Base-by-base conservation (phyloP, 352 stramenopile genomes). In the Phytophthora pluvialis region DNA sequence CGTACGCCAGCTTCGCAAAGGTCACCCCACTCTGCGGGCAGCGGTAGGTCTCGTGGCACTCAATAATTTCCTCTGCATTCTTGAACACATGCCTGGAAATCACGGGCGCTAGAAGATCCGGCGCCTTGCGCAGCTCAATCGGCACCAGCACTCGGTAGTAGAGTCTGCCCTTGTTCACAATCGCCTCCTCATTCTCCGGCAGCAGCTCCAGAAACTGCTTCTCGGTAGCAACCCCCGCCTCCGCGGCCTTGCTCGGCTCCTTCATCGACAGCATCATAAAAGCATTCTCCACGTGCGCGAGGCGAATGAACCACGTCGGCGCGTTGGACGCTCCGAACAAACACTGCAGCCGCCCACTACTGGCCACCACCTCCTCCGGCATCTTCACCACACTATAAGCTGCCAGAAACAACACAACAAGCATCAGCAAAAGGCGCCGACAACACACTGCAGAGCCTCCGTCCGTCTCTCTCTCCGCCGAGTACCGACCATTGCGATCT, bases 11-110 rank as follows among this genome's bases (percentile, higher is more conserved):
- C 70, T 94, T 92, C 13, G 88, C 81, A 56, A 93, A 94, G 9
- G 80, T 90, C 51, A 93, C 81, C 5, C 77, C 72, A 47, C 81
- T 93, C 45, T 90, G 75, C 10, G 86, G 86, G 66, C 79, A 93
- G 18, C 80, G 81, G 42, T 89, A 92, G 4, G 75, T 75, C 43
- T 81, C 76, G 25, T 78, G 75, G 35, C 82, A 90, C 51, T 94
- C 83, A 55, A 94, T 84, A 63, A 94, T 91, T 59, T 94, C 86
- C 59, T 91, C 82, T 12, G 83, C 83, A 48, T 92, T 91, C 62
- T 93, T 93, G 47, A 89, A 88, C 29, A 90, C 48, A 43, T 89
- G 75, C 13, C 77, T 59, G 0, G 84, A 86, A 44, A 91, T 86
- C 29, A 92, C 80, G 0, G 83, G 79, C 15, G 86, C 79, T 15